These are phyloP conservation scores for Phytophthora colocasiae DNA, from an alignment of 352 stramenopile genomes.

Conservation along the genomic window DNA sequence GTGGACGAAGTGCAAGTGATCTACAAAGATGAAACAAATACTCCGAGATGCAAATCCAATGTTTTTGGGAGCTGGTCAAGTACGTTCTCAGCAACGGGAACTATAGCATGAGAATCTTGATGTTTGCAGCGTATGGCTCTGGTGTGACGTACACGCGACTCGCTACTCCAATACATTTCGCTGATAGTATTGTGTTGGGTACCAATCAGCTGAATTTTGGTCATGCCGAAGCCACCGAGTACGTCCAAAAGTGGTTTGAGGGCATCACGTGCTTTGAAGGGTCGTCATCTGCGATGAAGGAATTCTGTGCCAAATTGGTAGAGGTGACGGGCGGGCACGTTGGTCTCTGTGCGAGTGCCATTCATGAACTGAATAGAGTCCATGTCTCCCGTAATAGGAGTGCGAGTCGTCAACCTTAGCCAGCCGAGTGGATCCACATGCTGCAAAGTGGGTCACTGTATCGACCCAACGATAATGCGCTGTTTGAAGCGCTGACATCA, in stretches of 20 bases:
- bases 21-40: too few relatives aligned
- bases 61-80: too few relatives aligned
- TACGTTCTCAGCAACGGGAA: too few relatives aligned
- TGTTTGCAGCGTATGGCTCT: slow-evolving; percentile 10
- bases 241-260: slow-evolving; percentile 15
- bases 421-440: slow-evolving; percentile 5
- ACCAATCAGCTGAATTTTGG: slow-evolving; percentile 18
- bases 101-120: background rate
- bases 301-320: background rate
- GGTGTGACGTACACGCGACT: slow-evolving; percentile 1
- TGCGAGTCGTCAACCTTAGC: background rate
- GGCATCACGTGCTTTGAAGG: slow-evolving; percentile 12
- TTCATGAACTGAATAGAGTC: slow-evolving; percentile 3
- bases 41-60: too few relatives aligned
- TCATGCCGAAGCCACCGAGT: slow-evolving; percentile 11
- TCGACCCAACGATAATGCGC: slow-evolving; percentile 5
- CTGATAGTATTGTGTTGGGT: slow-evolving; percentile 6
- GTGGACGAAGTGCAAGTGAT: too few relatives aligned
- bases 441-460: slow-evolving; percentile 10
- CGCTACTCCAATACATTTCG: slow-evolving; percentile 10
- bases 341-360: too few relatives aligned
- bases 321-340: too few relatives aligned
- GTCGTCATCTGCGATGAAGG: slow-evolving; percentile 9
- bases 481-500: slow-evolving; percentile 21
- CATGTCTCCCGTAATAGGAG: background rate